Evolutionary conservation across 2,329 filamentous ascomycete genomes (phyloP).

Genomic region (Alternaria sp.): DNA sequence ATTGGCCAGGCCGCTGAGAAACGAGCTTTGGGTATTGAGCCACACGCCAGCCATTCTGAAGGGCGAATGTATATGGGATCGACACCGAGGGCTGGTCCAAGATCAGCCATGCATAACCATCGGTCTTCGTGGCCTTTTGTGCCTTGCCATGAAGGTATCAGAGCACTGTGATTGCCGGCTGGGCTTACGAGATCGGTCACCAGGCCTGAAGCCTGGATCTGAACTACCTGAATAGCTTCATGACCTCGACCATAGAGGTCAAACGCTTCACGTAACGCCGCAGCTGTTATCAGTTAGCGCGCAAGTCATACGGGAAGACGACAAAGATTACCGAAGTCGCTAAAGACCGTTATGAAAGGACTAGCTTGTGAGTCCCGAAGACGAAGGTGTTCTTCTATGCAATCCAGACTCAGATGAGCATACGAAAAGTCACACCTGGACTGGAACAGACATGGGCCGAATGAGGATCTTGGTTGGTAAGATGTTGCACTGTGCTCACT

Average conservation of each 20-base stretch:
- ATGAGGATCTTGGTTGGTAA: neutral
- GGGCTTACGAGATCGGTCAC: neutral
- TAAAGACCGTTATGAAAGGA: slow-evolving; percentile 2
- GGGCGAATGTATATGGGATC: neutral
- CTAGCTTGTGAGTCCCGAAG: neutral
- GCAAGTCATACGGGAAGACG: neutral
- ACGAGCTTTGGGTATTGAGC: neutral
- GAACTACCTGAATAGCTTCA: neutral
- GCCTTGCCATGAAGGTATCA: neutral
- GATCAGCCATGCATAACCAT: neutral
- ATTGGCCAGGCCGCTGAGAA: slow-evolving; percentile 1
- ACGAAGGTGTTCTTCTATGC: neutral
- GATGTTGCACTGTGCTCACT: neutral
- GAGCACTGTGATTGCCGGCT: rapidly evolving
- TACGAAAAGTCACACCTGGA: rapidly evolving
- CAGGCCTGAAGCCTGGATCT: neutral
- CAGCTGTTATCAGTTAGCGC: neutral
- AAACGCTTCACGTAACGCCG: neutral
- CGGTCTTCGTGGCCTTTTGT: neutral
- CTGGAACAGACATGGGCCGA: neutral
- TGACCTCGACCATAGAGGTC: neutral
- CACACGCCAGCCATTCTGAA: slow-evolving; percentile 6
- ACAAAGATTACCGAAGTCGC: neutral
- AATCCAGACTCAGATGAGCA: neutral
- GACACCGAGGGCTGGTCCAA: neutral